phyloP scores from a whole-genome alignment of 2,329 filamentous ascomycete genomes.

The Xylaria sp. region DNA sequence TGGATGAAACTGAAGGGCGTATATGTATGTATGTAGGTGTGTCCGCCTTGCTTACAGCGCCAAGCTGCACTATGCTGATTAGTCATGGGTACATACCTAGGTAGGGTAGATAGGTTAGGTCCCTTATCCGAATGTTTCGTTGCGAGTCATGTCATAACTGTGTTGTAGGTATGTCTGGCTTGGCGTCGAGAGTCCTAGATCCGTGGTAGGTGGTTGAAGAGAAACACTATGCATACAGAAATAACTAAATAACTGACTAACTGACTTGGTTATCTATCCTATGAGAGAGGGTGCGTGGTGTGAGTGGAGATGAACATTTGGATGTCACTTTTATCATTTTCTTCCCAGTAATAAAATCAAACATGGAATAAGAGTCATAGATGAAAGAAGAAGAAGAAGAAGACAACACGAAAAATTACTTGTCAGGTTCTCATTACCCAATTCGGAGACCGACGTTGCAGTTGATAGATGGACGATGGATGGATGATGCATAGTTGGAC shows the following conservation, averaged over 20 bases:
- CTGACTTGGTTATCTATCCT: neutral
- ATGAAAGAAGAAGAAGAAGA: neutral
- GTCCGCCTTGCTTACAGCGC: neutral
- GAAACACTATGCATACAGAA: neutral
- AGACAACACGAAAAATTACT: neutral
- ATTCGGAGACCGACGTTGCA: conserved; percentile 5
- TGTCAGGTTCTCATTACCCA: neutral
- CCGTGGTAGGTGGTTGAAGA: neutral
- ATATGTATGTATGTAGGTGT: neutral
- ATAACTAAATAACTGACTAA: too few species aligned
- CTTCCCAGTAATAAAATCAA: neutral
- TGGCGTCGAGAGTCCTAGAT: neutral
- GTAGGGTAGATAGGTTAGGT: neutral
- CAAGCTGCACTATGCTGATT: neutral
- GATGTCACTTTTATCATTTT: neutral
- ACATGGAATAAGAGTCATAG: neutral
- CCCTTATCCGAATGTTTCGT: neutral
- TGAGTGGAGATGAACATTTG: neutral
- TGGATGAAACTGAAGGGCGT: neutral
- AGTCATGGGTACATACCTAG: neutral
- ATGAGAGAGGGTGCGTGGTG: neutral
- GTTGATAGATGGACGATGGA: conserved; percentile 7
- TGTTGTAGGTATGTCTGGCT: neutral
- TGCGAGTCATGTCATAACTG: neutral
- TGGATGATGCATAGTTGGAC: neutral